phyloP scores from a whole-genome alignment of 1,284 basidiomycete species.

The Porogramme epimiltina region DNA sequence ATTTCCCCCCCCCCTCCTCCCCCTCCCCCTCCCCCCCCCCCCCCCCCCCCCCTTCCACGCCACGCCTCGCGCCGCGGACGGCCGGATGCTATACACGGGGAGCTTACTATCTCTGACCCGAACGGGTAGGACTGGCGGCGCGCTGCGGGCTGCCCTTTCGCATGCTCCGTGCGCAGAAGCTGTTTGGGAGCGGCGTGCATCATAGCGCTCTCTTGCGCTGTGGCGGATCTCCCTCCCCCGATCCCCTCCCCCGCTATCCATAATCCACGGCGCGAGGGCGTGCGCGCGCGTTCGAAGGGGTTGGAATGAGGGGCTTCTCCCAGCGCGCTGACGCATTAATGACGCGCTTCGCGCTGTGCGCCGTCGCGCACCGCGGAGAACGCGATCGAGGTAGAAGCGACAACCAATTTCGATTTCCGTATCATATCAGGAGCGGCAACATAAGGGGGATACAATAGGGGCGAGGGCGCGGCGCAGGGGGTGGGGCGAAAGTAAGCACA shows the following conservation, averaged over 20 bases:
- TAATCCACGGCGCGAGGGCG: too few relatives aligned
- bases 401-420: neutral
- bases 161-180: slow-evolving; percentile 11
- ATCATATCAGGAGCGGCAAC: neutral
- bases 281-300: neutral
- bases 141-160: slow-evolving; percentile 8
- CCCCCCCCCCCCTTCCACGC: too few relatives aligned
- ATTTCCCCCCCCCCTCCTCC: too few relatives aligned
- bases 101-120: slow-evolving; percentile 15
- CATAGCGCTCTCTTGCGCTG: slow-evolving; percentile 11
- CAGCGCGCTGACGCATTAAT: too few relatives aligned
- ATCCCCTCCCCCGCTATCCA: too few relatives aligned
- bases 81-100: slow-evolving; percentile 19
- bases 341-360: neutral
- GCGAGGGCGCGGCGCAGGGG: neutral
- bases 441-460: slow-evolving; percentile 17
- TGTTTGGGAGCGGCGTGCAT: slow-evolving; percentile 20
- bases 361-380: neutral
- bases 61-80: neutral
- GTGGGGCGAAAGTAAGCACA: slow-evolving; percentile 15
- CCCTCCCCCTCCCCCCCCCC: too few relatives aligned
- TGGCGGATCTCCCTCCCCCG: slow-evolving; percentile 7
- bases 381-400: neutral
- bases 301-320: too few relatives aligned
- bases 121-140: slow-evolving; percentile 11